Conservation (phyloP, 164 flowering plant genomes). For the Macadamia tetraphylla region DNA sequence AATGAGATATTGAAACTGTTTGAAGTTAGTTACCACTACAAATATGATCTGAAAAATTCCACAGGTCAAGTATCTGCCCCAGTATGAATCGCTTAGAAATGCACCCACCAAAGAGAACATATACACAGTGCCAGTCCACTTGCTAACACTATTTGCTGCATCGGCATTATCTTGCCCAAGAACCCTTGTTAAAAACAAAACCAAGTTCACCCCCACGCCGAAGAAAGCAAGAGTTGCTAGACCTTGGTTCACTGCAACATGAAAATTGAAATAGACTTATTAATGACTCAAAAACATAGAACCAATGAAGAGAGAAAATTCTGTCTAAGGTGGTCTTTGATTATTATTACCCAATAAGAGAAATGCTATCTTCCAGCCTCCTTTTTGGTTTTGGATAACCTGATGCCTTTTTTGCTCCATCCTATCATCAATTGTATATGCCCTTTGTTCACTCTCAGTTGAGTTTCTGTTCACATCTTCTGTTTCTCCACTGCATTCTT, state of each 20-base stretch:
- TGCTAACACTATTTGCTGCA: slow-evolving; percentile 76
- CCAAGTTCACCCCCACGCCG: slow-evolving; percentile 85
- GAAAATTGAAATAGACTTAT: no score
- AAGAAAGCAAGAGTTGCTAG: slow-evolving; percentile 81
- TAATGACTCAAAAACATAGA: no score
- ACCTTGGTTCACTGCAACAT: slow-evolving; percentile 69
- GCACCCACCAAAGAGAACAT: slow-evolving; percentile 74
- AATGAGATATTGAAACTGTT: no score
- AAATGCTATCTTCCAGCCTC: slow-evolving; percentile 51
- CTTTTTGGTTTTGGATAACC: slow-evolving; percentile 15
- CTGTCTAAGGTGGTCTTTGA: not conserved
- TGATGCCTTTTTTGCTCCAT: slow-evolving; percentile 11
- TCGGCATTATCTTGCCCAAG: slow-evolving; percentile 60
- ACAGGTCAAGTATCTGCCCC: slow-evolving; percentile 82
- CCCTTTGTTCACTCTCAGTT: slow-evolving; percentile 6
- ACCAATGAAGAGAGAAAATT: not conserved
- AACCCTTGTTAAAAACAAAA: slow-evolving; percentile 74
- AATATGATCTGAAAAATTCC: slow-evolving; percentile 64
- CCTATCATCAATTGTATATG: slow-evolving; percentile 13
- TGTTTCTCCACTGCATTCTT: not conserved
- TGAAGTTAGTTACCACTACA: slow-evolving; percentile 36
- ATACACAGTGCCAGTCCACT: slow-evolving; percentile 85
- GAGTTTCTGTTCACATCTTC: not conserved
- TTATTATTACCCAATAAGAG: slow-evolving; percentile 39
- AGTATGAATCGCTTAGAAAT: slow-evolving; percentile 79